A percentile compares a stretch with the other conserved stretches of the same genome.
These are phyloP conservation scores for Termitomyces sp. DNA, from an alignment of 768 basidiomycete genomes.

Conservation along the genomic window DNA sequence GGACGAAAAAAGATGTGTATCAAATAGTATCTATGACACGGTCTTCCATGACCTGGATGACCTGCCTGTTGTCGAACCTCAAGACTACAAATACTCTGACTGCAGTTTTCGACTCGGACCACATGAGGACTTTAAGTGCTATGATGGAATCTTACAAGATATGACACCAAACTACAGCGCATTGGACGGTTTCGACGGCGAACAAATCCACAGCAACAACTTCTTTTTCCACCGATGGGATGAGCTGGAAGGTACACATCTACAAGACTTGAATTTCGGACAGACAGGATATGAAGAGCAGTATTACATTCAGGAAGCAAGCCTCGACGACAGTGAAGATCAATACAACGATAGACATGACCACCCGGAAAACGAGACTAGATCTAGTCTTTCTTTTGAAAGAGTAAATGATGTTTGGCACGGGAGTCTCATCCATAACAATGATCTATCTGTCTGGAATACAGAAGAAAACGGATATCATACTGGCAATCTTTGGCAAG, in stretches of 20 bases:
- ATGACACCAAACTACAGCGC: not conserved
- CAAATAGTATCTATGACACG: not conserved
- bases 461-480: not conserved
- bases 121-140: not conserved
- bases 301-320: not conserved
- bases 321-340: not conserved
- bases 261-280: not conserved
- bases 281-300: not conserved
- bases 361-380: not conserved
- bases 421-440: not conserved
- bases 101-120: not conserved
- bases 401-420: not conserved
- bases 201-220: not conserved
- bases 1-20: not conserved
- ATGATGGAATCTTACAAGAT: not conserved
- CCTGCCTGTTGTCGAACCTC: constrained; percentile 6
- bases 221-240: constrained; percentile 1
- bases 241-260: not conserved
- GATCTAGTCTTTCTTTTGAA: not conserved
- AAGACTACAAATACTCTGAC: constrained; percentile 12
- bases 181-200: not conserved
- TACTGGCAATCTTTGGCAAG: not conserved
- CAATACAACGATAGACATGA: not conserved
- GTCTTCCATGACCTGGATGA: not conserved
- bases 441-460: not conserved